Percentiles rank a stretch among this genome's conserved stretches.
Conservation (phyloP, 768 basidiomycete species). For the Lactarius indigo region DNA sequence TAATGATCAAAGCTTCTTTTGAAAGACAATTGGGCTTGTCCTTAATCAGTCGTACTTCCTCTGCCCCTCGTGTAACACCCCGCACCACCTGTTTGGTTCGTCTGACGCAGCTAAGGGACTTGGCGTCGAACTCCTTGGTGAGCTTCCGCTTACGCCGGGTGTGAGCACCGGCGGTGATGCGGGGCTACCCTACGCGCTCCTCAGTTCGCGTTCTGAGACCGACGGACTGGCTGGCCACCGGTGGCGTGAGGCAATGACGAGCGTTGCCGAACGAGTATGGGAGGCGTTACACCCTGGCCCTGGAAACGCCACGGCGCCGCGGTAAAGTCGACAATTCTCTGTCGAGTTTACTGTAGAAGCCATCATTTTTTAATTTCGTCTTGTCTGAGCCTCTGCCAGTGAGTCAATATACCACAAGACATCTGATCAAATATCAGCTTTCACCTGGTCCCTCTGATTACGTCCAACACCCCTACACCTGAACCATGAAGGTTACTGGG, state of each 20-base stretch:
- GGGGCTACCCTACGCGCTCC: conserved; percentile 53
- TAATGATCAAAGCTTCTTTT: not conserved
- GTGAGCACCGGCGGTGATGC: conserved; percentile 72
- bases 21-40: conserved; percentile 78
- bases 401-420: not conserved
- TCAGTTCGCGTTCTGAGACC: conserved; percentile 8
- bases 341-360: not conserved
- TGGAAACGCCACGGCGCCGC: not conserved
- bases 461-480: not conserved
- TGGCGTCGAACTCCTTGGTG: conserved; percentile 63
- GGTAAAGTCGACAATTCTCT: not conserved
- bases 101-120: conserved; percentile 55
- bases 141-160: conserved; percentile 73
- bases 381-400: not conserved
- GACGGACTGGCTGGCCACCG: conserved; percentile 17
- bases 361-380: not conserved
- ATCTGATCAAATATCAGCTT: not conserved
- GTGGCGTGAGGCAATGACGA: conserved; percentile 33
- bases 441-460: not conserved
- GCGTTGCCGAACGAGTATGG: conserved; percentile 34
- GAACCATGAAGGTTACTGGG: not conserved
- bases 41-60: conserved; percentile 87
- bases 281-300: conserved; percentile 11
- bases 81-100: conserved; percentile 68
- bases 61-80: conserved; percentile 65